phyloP scores from a whole-genome alignment of 768 basidiomycete genomes.

The Amanita inopinata region DNA sequence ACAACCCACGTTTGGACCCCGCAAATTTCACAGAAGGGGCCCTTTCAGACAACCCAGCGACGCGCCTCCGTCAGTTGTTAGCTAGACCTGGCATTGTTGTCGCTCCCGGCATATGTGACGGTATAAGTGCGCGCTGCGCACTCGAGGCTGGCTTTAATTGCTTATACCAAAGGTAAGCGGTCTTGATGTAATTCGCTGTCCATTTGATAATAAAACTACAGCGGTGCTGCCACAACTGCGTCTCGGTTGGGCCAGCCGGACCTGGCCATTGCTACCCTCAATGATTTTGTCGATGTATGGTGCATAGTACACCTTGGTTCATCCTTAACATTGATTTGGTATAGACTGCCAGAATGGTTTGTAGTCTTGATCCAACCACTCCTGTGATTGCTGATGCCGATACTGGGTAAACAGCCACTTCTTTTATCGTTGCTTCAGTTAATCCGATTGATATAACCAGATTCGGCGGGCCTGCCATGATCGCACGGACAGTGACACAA shows the following conservation, averaged over 20 bases:
- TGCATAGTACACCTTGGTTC: too few relatives aligned
- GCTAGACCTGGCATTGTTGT: conserved; percentile 70
- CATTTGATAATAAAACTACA: conserved; percentile 14
- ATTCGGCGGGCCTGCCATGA: conserved; percentile 68
- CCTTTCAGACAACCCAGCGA: conserved; percentile 57
- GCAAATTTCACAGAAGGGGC: conserved; percentile 62
- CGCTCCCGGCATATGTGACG: conserved; percentile 74
- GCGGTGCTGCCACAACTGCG: conserved; percentile 74
- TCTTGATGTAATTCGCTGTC: not conserved
- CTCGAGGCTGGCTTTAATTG: conserved; percentile 73
- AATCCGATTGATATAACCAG: conserved; percentile 12
- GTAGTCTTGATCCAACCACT: conserved; percentile 48
- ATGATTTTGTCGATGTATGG: conserved; percentile 68
- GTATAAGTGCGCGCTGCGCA: conserved; percentile 72
- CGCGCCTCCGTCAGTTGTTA: conserved; percentile 61
- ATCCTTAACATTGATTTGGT: too few relatives aligned
- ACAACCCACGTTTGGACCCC: conserved; percentile 61
- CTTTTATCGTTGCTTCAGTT: not conserved
- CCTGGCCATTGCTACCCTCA: conserved; percentile 67
- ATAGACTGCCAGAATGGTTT: conserved; percentile 62
- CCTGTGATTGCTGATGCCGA: conserved; percentile 78
- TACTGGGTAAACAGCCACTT: conserved; percentile 51
- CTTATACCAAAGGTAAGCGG: conserved; percentile 57
- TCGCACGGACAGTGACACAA: conserved; percentile 66
- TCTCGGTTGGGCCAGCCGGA: conserved; percentile 74